These are phyloP conservation scores for Apostasia ramifera DNA, from an alignment of 106 monocot species.

Conservation along the genomic window DNA sequence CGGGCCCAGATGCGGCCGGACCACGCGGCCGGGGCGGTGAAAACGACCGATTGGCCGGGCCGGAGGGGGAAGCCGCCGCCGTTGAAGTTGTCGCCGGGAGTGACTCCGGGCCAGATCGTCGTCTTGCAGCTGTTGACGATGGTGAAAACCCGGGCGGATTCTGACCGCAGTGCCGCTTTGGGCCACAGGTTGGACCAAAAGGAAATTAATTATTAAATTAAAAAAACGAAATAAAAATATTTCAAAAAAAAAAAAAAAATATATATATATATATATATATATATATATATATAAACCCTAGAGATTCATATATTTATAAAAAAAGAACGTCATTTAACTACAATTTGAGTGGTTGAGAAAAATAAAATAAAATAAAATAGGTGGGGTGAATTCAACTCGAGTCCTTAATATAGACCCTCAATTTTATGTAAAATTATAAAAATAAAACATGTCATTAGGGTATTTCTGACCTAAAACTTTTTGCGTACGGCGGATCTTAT, in stretches of 20 bases:
- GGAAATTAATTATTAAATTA: neutral
- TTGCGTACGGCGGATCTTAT: no score
- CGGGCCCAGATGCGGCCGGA: constrained; percentile 88
- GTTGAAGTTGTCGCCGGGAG: constrained; percentile 53
- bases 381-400: no score
- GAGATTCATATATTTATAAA: no score
- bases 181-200: neutral
- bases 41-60: constrained; percentile 51
- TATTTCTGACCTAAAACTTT: no score
- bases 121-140: constrained; percentile 69
- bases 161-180: constrained; percentile 14
- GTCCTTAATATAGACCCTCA: no score
- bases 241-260: neutral
- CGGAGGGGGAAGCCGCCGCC: constrained; percentile 63
- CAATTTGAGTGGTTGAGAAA: no score
- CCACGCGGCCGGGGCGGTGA: constrained; percentile 73
- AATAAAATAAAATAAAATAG: no score
- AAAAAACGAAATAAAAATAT: neutral
- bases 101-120: constrained; percentile 67
- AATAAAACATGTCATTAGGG: no score
- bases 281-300: no score
- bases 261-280: neutral
- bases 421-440: no score
- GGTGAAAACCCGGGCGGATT: constrained; percentile 57
- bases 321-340: neutral